Percentiles rank a stretch among this genome's conserved stretches.
Conservation (phyloP, 768 basidiomycete species). For the Crucibulum laeve region DNA sequence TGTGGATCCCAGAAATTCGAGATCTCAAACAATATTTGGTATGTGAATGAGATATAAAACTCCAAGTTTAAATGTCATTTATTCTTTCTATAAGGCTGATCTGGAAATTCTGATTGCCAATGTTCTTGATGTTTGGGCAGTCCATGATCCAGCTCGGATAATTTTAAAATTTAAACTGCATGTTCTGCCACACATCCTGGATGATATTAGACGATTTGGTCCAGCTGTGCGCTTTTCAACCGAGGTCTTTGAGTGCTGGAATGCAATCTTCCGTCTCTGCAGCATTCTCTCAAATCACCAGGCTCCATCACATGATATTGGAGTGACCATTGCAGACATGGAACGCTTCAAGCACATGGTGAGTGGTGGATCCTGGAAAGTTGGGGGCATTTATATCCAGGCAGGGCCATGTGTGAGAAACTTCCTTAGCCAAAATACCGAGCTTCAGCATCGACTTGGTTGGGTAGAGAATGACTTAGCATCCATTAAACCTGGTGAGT, state of each 20-base stretch:
- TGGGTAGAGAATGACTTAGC: slow-evolving; percentile 4
- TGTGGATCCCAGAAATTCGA: slow-evolving; percentile 25
- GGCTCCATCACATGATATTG: slow-evolving; percentile 31
- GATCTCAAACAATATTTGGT: slow-evolving; percentile 6
- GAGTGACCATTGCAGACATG: slow-evolving; percentile 15
- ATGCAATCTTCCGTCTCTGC: slow-evolving; percentile 30
- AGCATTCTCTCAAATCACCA: slow-evolving; percentile 29
- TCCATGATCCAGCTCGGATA: slow-evolving; percentile 19
- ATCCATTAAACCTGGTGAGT: background rate
- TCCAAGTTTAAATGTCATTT: background rate
- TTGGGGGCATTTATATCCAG: slow-evolving; percentile 1
- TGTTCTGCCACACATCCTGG: slow-evolving; percentile 19
- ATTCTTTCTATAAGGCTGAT: slow-evolving; percentile 7
- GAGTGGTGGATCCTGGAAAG: slow-evolving; percentile 24
- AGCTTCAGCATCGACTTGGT: slow-evolving; percentile 9
- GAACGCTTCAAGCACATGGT: slow-evolving; percentile 26
- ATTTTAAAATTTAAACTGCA: slow-evolving; percentile 26
- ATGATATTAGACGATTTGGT: slow-evolving; percentile 26
- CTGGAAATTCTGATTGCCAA: slow-evolving; percentile 13
- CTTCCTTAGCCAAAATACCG: slow-evolving; percentile 3
- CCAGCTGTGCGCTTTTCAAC: slow-evolving; percentile 28
- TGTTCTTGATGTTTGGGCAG: slow-evolving; percentile 15
- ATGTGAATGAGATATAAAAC: background rate
- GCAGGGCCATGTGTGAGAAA: background rate
- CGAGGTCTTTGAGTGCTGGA: slow-evolving; percentile 33